phyloP scores from a whole-genome alignment of 2,329 filamentous ascomycete genomes.

The Ceratocystis harringtonii region DNA sequence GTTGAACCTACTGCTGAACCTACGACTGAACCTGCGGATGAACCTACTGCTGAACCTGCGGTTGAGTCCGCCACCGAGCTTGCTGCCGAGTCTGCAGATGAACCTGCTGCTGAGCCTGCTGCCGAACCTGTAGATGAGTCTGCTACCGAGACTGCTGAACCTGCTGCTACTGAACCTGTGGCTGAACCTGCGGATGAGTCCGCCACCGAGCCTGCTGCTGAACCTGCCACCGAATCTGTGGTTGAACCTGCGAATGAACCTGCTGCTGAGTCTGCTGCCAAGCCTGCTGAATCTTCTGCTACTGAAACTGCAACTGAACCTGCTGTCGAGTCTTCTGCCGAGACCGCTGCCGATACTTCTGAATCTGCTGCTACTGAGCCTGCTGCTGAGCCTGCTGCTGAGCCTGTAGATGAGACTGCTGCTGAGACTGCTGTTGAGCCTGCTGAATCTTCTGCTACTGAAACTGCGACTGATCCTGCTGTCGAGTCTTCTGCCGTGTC shows the following conservation, averaged over 20 bases:
- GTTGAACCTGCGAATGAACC: neutral
- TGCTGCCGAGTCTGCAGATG: neutral
- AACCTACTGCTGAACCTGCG: neutral
- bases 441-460: neutral
- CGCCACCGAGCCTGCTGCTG: constrained; percentile 4
- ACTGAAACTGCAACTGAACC: neutral
- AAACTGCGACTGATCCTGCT: neutral
- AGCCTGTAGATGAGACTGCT: neutral
- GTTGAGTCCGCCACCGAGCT: neutral
- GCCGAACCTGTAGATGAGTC: neutral
- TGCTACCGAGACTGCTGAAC: neutral
- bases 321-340: no score
- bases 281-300: constrained; percentile 3
- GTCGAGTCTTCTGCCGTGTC: neutral
- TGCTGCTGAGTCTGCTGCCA: constrained; percentile 7
- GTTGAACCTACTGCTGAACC: neutral
- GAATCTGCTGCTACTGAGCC: neutral
- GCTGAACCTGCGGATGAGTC: neutral
- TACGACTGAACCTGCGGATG: neutral
- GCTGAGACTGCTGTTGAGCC: neutral
- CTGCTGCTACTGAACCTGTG: neutral
- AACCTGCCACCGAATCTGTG: neutral
- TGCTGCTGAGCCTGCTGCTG: neutral
- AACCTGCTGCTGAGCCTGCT: neutral
- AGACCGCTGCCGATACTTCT: neutral